These are phyloP conservation scores for Russula earlei DNA, from an alignment of 768 basidiomycete genomes.

Conservation along the genomic window DNA sequence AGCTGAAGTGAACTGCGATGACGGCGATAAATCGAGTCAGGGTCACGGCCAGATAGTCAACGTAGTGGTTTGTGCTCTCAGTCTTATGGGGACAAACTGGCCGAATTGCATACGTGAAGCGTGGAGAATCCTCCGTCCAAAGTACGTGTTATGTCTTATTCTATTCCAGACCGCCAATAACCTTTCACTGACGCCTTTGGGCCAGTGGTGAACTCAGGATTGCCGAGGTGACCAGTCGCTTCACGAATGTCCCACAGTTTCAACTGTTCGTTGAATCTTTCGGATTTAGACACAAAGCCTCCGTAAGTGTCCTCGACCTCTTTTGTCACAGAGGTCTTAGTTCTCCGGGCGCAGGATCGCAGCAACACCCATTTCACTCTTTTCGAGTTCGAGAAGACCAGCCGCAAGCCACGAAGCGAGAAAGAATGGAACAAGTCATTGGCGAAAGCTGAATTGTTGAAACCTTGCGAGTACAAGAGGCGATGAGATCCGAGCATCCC, in stretches of 20 bases:
- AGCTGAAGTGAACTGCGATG: slow-evolving; percentile 37
- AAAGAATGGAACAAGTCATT: slow-evolving; percentile 53
- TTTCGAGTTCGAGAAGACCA: slow-evolving; percentile 67
- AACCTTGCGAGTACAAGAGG: slow-evolving; percentile 90
- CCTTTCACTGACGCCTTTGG: not conserved
- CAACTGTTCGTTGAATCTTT: slow-evolving; percentile 48
- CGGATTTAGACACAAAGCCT: slow-evolving; percentile 64
- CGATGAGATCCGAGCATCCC: slow-evolving; percentile 35
- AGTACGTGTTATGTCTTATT: slow-evolving; percentile 40
- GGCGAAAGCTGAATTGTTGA: slow-evolving; percentile 49
- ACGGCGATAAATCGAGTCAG: slow-evolving; percentile 27
- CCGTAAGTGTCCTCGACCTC: slow-evolving; percentile 36
- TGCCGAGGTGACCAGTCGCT: slow-evolving; percentile 84
- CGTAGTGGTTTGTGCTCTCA: slow-evolving; percentile 86
- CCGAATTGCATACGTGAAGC: slow-evolving; percentile 82
- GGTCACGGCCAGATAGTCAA: slow-evolving; percentile 77
- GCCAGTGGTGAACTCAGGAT: slow-evolving; percentile 72
- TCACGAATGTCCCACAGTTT: slow-evolving; percentile 61
- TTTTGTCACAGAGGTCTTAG: not conserved
- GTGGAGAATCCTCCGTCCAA: slow-evolving; percentile 75
- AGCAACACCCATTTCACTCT: slow-evolving; percentile 78
- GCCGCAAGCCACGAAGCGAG: slow-evolving; percentile 37
- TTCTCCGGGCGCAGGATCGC: slow-evolving; percentile 46
- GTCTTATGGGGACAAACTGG: slow-evolving; percentile 98
- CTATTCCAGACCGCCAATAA: not conserved